These are phyloP conservation scores for Podochytrium sp. DNA, from an alignment of 192 early-diverging fungal genomes.

Conservation along the genomic window DNA sequence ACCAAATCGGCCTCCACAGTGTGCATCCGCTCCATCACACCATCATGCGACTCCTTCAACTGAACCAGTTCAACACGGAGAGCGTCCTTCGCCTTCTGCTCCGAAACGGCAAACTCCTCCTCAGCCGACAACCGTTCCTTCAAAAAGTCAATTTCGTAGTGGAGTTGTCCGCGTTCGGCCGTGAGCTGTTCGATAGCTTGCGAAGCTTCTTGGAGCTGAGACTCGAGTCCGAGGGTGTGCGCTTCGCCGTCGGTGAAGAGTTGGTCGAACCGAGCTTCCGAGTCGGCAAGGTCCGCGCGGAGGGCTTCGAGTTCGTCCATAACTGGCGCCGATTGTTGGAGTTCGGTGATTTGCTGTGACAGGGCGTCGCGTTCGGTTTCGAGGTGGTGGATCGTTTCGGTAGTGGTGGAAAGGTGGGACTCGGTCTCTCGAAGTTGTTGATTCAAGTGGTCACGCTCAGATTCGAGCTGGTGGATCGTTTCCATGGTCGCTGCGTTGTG, in stretches of 20 bases:
- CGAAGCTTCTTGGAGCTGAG: slow-evolving; percentile 5
- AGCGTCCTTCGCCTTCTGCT: not conserved
- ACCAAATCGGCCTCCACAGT: not conserved
- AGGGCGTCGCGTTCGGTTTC: not conserved
- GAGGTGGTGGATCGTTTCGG: not conserved
- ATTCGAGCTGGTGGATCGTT: not conserved
- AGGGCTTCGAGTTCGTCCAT: slow-evolving; percentile 5
- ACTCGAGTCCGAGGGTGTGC: slow-evolving; percentile 30
- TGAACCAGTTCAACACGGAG: not conserved
- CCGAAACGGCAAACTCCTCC: slow-evolving; percentile 10
- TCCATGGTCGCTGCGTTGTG: not conserved
- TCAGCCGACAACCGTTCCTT: slow-evolving; percentile 22
- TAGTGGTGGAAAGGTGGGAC: not conserved
- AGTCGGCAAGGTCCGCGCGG: not conserved
- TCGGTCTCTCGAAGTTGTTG: not conserved
- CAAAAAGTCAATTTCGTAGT: slow-evolving; percentile 31
- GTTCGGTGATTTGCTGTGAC: not conserved
- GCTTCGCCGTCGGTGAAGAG: slow-evolving; percentile 34
- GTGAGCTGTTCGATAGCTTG: slow-evolving; percentile 6
- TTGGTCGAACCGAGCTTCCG: slow-evolving; percentile 28
- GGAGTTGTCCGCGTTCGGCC: slow-evolving; percentile 12
- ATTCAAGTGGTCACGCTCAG: not conserved
- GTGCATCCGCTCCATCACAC: not conserved
- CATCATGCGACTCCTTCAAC: not conserved
- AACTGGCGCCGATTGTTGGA: not conserved